These are phyloP conservation scores for Pestalotiopsis sp. DNA, from an alignment of 2,329 filamentous ascomycete genomes.

Conservation along the genomic window DNA sequence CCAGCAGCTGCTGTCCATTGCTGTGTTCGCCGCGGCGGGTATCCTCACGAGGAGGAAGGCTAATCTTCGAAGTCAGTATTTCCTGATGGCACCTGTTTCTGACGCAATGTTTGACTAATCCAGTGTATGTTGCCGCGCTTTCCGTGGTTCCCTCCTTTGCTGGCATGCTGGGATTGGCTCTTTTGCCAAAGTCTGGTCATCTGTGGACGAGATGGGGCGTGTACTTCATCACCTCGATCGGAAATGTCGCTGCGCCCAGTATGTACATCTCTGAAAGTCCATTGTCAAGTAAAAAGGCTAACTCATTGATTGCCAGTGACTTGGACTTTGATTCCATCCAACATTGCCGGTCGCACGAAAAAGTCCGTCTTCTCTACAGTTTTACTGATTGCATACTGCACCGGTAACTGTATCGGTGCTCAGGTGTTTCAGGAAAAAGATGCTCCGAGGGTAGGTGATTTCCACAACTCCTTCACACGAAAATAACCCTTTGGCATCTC, in stretches of 20 bases:
- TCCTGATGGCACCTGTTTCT: background rate
- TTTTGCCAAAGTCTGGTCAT: conserved; percentile 22
- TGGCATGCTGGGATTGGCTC: conserved; percentile 31
- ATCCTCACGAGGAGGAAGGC: conserved; percentile 24
- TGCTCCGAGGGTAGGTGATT: conserved; percentile 13
- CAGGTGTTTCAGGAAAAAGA: conserved; percentile 24
- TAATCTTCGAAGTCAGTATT: conserved; percentile 28
- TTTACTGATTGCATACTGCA: conserved; percentile 20
- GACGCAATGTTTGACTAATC: background rate
- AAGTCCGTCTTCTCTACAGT: conserved; percentile 20
- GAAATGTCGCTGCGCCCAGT: conserved; percentile 25
- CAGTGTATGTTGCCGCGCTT: conserved; percentile 25
- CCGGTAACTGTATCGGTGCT: conserved; percentile 20
- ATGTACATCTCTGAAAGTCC: conserved; percentile 18
- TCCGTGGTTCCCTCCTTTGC: conserved; percentile 31
- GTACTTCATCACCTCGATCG: conserved; percentile 30
- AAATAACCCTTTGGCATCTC: background rate
- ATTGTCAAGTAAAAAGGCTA: background rate
- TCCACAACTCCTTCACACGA: background rate
- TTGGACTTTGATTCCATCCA: conserved; percentile 33
- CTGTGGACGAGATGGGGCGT: conserved; percentile 34
- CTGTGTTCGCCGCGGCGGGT: conserved; percentile 29
- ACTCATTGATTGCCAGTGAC: conserved; percentile 20
- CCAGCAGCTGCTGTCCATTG: conserved; percentile 27
- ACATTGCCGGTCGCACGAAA: conserved; percentile 23